Percentiles rank a stretch among this genome's conserved stretches.
Conservation (phyloP, 2,329 filamentous ascomycete genomes). For the Arthrobotrys sinensis region DNA sequence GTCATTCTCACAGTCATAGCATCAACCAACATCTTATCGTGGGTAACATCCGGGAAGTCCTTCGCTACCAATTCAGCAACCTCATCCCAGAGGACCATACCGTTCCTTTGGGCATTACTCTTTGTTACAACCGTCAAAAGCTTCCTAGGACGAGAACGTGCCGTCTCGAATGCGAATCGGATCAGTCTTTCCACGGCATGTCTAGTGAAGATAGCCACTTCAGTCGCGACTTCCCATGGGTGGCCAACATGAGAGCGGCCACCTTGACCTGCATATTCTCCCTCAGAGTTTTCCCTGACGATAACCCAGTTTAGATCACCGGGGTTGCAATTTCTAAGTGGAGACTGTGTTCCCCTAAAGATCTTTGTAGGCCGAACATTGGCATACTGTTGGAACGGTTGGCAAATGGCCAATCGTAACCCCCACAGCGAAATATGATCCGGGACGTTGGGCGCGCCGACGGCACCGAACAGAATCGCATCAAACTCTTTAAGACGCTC, state of each 20-base stretch:
- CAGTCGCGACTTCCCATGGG: conserved; percentile 75
- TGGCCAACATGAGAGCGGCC: conserved; percentile 75
- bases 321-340: conserved; percentile 71
- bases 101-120: conserved; percentile 77
- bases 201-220: conserved; percentile 77
- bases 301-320: conserved; percentile 79
- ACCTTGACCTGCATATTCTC: conserved; percentile 77
- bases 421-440: conserved; percentile 79
- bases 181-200: conserved; percentile 75
- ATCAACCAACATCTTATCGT: conserved; percentile 76
- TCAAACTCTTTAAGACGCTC: conserved; percentile 85
- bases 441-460: conserved; percentile 84
- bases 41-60: conserved; percentile 75
- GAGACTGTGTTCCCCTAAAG: conserved; percentile 75
- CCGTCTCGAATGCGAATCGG: conserved; percentile 76
- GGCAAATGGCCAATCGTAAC: conserved; percentile 77
- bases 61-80: conserved; percentile 72
- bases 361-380: conserved; percentile 78
- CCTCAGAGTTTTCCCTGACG: conserved; percentile 77
- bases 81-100: conserved; percentile 79
- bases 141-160: conserved; percentile 73
- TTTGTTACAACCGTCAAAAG: conserved; percentile 77
- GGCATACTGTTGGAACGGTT: conserved; percentile 78
- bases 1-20: conserved; percentile 72
- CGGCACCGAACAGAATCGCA: conserved; percentile 91